These are phyloP conservation scores for Pseudoscleropodium purum DNA, from an alignment of 225 moss, liverwort and hornwort genomes.

Conservation along the genomic window DNA sequence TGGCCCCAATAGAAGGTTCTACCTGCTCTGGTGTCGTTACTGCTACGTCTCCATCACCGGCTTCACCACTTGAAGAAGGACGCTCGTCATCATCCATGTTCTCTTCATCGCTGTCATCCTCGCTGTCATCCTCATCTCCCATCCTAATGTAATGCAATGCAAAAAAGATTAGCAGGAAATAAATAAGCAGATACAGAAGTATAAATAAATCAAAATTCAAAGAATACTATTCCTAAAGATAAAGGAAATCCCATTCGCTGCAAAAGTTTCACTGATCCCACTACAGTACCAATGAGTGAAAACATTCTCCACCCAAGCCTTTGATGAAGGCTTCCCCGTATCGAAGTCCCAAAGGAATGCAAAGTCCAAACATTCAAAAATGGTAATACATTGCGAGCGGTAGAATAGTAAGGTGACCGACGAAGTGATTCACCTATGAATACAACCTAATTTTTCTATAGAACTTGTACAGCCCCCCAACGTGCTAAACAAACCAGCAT, in stretches of 20 bases:
- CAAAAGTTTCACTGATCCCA: neutral
- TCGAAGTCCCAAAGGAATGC: neutral
- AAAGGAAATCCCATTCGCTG: neutral
- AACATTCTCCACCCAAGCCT: neutral
- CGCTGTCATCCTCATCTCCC: slow-evolving; percentile 43
- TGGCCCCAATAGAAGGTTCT: slow-evolving; percentile 23
- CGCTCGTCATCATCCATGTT: slow-evolving; percentile 25
- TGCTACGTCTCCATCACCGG: slow-evolving; percentile 10
- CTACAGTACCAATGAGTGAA: neutral
- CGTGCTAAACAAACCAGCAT: neutral
- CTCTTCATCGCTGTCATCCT: slow-evolving; percentile 48
- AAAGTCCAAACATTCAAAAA: neutral
- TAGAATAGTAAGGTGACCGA: neutral
- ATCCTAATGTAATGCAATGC: slow-evolving; percentile 11
- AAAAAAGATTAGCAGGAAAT: neutral
- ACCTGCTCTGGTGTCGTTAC: slow-evolving; percentile 34
- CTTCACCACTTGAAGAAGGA: slow-evolving; percentile 29
- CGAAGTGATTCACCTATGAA: neutral
- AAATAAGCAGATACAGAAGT: neutral
- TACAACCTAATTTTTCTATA: neutral
- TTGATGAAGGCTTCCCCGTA: neutral
- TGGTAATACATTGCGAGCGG: neutral
- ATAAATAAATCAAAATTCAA: neutral
- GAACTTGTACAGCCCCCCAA: neutral
- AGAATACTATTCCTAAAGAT: neutral